Conservation (phyloP, 2,329 filamentous ascomycete genomes). For the Hymenoscyphus albidus region DNA sequence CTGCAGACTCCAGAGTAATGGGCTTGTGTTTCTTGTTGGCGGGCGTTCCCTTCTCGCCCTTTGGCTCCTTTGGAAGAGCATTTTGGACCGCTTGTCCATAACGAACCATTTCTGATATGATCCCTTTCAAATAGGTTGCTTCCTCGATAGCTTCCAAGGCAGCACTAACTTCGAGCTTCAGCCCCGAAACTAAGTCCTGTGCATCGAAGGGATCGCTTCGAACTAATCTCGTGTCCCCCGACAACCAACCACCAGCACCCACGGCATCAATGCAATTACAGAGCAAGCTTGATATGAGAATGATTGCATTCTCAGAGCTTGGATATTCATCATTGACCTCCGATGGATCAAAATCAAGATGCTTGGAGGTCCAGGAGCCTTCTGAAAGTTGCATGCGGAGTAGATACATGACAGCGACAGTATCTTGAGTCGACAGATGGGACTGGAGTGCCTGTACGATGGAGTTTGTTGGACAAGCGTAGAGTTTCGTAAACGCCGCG, state of each 20-base stretch:
- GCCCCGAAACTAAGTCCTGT: constrained; percentile 59
- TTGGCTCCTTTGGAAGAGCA: constrained; percentile 11
- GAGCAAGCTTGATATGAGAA: constrained; percentile 67
- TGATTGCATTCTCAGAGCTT: constrained; percentile 62
- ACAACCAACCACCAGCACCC: constrained; percentile 69
- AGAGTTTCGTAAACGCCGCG: constrained; percentile 65
- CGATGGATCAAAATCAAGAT: constrained; percentile 52
- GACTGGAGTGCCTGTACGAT: constrained; percentile 62
- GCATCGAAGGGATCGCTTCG: constrained; percentile 47
- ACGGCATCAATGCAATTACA: constrained; percentile 73
- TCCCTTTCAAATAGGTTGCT: constrained; percentile 58
- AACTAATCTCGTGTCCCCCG: constrained; percentile 53
- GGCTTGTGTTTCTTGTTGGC: constrained; percentile 38
- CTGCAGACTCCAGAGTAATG: constrained; percentile 43
- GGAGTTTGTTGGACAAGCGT: constrained; percentile 55
- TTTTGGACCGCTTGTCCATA: constrained; percentile 45
- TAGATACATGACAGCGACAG: constrained; percentile 67
- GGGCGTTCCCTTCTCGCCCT: neutral
- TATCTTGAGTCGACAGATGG: constrained; percentile 62
- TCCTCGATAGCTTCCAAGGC: constrained; percentile 71
- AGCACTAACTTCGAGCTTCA: constrained; percentile 66
- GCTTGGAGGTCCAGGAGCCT: constrained; percentile 72
- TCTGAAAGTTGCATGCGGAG: constrained; percentile 69
- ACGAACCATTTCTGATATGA: constrained; percentile 63
- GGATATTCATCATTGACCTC: constrained; percentile 42